These are phyloP conservation scores for Penicillium cosmopolitanum DNA, from an alignment of 495 filamentous ascomycete genomes.

Conservation along the genomic window DNA sequence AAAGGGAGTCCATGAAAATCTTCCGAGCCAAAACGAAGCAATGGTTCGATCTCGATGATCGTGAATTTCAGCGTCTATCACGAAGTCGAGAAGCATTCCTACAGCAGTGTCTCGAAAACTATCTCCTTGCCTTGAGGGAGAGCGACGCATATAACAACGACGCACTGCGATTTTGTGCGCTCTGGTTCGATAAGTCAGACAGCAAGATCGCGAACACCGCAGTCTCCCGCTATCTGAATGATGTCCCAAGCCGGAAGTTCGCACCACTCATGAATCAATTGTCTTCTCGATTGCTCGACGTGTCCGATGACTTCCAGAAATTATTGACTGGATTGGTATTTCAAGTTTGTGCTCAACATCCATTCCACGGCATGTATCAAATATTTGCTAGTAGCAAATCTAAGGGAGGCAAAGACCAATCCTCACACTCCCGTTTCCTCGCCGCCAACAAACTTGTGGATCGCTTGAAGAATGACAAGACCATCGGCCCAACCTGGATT, in stretches of 20 bases:
- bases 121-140: conserved; percentile 80
- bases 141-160: conserved; percentile 89
- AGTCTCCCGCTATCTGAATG: conserved; percentile 66
- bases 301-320: conserved; percentile 68
- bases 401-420: conserved; percentile 67
- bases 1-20: conserved; percentile 49
- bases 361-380: conserved; percentile 95
- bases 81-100: conserved; percentile 78
- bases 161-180: conserved; percentile 87
- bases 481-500: conserved; percentile 57
- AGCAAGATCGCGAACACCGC: conserved; percentile 73
- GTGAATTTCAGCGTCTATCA: conserved; percentile 78
- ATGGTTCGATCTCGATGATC: conserved; percentile 88
- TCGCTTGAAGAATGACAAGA: conserved; percentile 55
- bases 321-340: conserved; percentile 72
- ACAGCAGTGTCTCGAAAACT: conserved; percentile 88
- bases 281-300: conserved; percentile 81
- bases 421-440: conserved; percentile 68
- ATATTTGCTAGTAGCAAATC: conserved; percentile 80
- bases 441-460: conserved; percentile 71
- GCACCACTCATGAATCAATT: conserved; percentile 94
- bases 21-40: conserved; percentile 68
- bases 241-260: conserved; percentile 89
- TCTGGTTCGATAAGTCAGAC: conserved; percentile 87
- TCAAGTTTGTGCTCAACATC: conserved; percentile 86